Conservation (phyloP, 129 eudicot species). For the Flaveria linearis region DNA sequence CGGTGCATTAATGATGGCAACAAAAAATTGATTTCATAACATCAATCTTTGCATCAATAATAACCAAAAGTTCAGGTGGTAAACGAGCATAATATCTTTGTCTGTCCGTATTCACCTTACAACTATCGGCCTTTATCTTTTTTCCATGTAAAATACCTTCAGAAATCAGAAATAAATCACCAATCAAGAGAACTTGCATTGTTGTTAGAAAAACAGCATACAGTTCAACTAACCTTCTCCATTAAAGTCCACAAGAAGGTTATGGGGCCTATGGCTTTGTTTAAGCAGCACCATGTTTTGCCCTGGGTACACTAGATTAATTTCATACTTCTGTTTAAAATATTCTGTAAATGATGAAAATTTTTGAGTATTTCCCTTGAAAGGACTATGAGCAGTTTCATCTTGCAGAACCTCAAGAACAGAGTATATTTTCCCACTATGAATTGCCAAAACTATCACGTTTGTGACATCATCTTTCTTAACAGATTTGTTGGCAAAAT, state of each 20-base stretch:
- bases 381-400: conserved; percentile 63
- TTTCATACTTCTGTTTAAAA: conserved; percentile 64
- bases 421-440: conserved; percentile 77
- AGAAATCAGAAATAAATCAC: conserved; percentile 6
- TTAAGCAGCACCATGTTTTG: conserved; percentile 77
- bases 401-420: conserved; percentile 51
- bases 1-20: conserved; percentile 91
- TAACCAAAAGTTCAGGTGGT: conserved; percentile 94
- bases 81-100: conserved; percentile 55
- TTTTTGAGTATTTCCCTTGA: conserved; percentile 50
- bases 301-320: conserved; percentile 49
- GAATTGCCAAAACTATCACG: conserved; percentile 68
- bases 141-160: conserved; percentile 43
- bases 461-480: conserved; percentile 31
- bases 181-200: not conserved
- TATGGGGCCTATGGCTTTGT: conserved; percentile 89
- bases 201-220: not conserved
- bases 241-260: conserved; percentile 85
- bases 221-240: conserved; percentile 47
- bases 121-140: conserved; percentile 33
- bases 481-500: conserved; percentile 64
- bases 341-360: conserved; percentile 70
- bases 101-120: conserved; percentile 38
- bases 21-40: conserved; percentile 67
- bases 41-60: conserved; percentile 48